phyloP scores from a whole-genome alignment of 1,284 basidiomycete species.

The Kwoniella shivajii region DNA sequence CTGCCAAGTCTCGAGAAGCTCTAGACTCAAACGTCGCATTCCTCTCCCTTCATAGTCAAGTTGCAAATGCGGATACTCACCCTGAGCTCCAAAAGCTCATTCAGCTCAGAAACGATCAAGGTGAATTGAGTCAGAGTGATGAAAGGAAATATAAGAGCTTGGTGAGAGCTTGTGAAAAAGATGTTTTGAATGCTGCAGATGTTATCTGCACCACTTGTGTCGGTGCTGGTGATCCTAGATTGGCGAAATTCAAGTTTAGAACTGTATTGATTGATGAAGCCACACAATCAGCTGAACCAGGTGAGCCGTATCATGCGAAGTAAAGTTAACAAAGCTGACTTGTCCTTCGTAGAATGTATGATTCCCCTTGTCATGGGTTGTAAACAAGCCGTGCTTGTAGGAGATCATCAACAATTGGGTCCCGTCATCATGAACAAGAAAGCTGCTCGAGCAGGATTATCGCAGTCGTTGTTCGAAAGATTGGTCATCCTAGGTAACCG shows the following conservation, averaged over 20 bases:
- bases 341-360: slow-evolving; percentile 84
- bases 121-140: slow-evolving; percentile 92
- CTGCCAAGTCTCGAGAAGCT: slow-evolving; percentile 96
- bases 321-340: neutral
- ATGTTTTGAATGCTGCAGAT: slow-evolving; percentile 91
- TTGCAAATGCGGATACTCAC: slow-evolving; percentile 91
- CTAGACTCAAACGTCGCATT: slow-evolving; percentile 91
- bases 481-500: slow-evolving; percentile 93
- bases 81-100: slow-evolving; percentile 97
- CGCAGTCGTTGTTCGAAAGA: slow-evolving; percentile 96
- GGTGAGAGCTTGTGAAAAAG: slow-evolving; percentile 93
- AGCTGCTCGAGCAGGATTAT: slow-evolving; percentile 93
- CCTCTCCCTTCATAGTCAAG: slow-evolving; percentile 95
- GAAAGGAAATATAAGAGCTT: slow-evolving; percentile 97
- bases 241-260: slow-evolving; percentile 96
- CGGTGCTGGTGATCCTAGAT: slow-evolving; percentile 91
- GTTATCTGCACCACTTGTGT: slow-evolving; percentile 99
- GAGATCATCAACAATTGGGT: slow-evolving; percentile 96
- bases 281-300: slow-evolving; percentile 96
- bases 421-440: slow-evolving; percentile 99
- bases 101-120: slow-evolving; percentile 94
- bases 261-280: slow-evolving; percentile 99
- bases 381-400: slow-evolving; percentile 97
- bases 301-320: slow-evolving; percentile 58
- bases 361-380: slow-evolving; percentile 97